Evolutionary conservation across 495 filamentous ascomycete species (phyloP).

Genomic region (Talaromyces thailandensis): DNA sequence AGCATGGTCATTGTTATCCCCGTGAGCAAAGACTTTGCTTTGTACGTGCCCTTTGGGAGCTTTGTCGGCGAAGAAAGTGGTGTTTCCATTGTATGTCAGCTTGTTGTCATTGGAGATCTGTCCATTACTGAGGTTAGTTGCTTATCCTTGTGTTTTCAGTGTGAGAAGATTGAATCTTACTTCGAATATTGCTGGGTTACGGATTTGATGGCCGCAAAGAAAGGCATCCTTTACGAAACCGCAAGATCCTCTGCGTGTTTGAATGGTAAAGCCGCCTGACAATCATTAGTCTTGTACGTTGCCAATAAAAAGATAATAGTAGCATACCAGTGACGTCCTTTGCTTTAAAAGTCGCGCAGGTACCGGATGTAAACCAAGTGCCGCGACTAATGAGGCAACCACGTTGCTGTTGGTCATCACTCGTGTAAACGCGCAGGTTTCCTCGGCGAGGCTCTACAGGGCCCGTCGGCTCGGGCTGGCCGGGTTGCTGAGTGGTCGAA

Average conservation of each 20-base stretch:
- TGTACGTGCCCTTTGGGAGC: constrained; percentile 42
- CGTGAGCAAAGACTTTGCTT: constrained; percentile 25
- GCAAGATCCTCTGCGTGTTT: constrained; percentile 51
- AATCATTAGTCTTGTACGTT: not conserved
- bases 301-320: not conserved
- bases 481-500: constrained; percentile 14
- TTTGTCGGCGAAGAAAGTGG: constrained; percentile 49
- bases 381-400: constrained; percentile 65
- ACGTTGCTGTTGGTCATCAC: constrained; percentile 21
- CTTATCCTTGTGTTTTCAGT: not conserved
- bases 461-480: constrained; percentile 25
- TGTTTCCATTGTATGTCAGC: constrained; percentile 38
- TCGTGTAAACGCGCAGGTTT: constrained; percentile 46
- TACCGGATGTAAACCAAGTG: constrained; percentile 59
- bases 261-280: constrained; percentile 17
- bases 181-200: constrained; percentile 32
- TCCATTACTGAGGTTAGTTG: not conserved
- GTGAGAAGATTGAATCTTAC: constrained; percentile 19
- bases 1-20: constrained; percentile 21
- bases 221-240: constrained; percentile 37
- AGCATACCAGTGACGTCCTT: constrained; percentile 32
- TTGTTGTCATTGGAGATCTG: constrained; percentile 29
- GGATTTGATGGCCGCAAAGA: constrained; percentile 39
- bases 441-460: constrained; percentile 49
- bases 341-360: constrained; percentile 60